Evolutionary conservation across 2,329 filamentous ascomycete species (phyloP), one percentile per base, ranked within the genome.

Genomic region (Neobulgaria alba): DNA sequence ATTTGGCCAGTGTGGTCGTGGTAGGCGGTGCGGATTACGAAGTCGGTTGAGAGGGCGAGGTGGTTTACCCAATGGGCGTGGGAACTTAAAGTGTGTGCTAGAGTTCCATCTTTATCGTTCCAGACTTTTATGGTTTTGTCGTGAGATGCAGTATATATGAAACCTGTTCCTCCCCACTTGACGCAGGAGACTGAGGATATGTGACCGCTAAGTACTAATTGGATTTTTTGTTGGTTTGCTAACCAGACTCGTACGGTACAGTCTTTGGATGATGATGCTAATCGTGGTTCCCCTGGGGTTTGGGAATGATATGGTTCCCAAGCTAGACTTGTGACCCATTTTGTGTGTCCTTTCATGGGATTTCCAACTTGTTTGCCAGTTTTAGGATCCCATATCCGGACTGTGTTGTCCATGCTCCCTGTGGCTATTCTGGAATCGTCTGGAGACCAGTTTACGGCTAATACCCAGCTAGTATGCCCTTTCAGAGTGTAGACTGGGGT

Each of bases 21-120:
- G 64, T 82, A 98, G 1, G 77, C 82, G 0, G 89, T 95, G 36
- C 88, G 76, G 26, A 95, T 69, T 2, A 83, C 88, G 57, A 89
- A 92, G 57, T 96, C 92, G 3, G 88, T 95, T 0, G 88, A 95
- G 3, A 98, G 72, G 0, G 92, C 88, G 16, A 98, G 74, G 57
- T 95, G 87, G 59, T 98, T 98, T 20, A 98, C 85, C 78, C 90
- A 94, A 60, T 96, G 92, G 0, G 85, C 86, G 59, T 98, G 93
- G 2, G 82, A 72, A 15, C 75, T 77, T 7, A 96, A 68, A 0
- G 82, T 89, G 60, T 92, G 85, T 39, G 87, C 68, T 16, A 95
- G 68, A 2, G 80, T 87, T 20, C 90, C 92, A 48, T 82, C 79
- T 29, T 73, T 71, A 1, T 85, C 77, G 56, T 92, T 81, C 89